Conservation (phyloP, 768 basidiomycete genomes). For the Mycena crocata region DNA sequence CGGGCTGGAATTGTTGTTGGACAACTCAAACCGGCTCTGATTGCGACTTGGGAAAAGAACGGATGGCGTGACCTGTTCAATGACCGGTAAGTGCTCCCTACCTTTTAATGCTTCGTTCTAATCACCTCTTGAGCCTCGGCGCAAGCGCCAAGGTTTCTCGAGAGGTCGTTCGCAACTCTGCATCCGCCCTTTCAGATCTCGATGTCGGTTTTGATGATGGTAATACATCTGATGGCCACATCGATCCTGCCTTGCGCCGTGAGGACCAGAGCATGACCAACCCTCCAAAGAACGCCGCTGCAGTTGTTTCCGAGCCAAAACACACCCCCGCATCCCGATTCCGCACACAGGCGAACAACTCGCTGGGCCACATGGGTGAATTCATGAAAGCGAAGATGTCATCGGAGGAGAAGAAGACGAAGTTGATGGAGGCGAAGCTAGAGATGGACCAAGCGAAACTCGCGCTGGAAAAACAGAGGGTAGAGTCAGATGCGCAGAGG, state of each 20-base stretch:
- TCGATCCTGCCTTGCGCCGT: neutral
- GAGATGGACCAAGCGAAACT: constrained; percentile 2
- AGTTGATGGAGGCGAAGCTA: neutral
- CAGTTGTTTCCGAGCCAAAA: constrained; percentile 11
- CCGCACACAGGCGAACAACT: constrained; percentile 5
- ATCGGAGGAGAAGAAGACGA: constrained; percentile 3
- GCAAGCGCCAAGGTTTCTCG: constrained; percentile 11
- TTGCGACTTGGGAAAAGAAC: neutral
- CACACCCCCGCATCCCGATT: neutral
- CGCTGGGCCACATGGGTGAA: constrained; percentile 8
- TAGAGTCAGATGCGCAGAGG: neutral
- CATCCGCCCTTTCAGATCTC: neutral
- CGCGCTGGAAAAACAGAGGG: neutral
- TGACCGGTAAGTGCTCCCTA: neutral
- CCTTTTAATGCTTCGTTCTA: no score
- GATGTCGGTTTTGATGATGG: neutral
- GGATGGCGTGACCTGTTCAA: constrained; percentile 14
- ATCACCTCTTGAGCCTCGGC: neutral
- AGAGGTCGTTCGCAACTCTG: constrained; percentile 4
- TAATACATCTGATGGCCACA: neutral
- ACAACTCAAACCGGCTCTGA: neutral
- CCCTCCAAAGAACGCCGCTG: neutral
- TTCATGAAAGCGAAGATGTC: constrained; percentile 10
- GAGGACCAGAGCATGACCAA: neutral
- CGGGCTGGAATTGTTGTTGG: neutral